A percentile compares a stretch with the other conserved stretches of the same genome.
Evolutionary conservation across 257 asterid genomes (phyloP).

Genomic region (Sherardia arvensis): DNA sequence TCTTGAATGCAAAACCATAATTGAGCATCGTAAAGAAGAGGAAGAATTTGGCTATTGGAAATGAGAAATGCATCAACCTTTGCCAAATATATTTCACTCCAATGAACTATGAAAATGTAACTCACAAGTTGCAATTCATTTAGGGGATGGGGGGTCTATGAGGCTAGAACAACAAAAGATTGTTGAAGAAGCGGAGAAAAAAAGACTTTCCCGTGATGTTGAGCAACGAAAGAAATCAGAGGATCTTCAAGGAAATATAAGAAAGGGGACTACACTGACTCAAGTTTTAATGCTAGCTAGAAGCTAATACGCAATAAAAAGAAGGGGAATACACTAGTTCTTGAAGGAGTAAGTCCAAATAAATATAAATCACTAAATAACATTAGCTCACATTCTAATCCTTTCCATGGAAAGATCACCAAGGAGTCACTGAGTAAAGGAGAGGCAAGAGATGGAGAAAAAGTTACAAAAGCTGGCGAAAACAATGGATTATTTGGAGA

Average conservation of each 20-base stretch:
- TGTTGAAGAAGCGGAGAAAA: slow-evolving; percentile 67
- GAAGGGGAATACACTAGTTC: slow-evolving; percentile 64
- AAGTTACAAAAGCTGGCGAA: slow-evolving; percentile 63
- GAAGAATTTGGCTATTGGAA: slow-evolving; percentile 79
- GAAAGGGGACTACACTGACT: slow-evolving; percentile 81
- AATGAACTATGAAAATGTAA: background rate
- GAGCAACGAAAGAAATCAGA: slow-evolving; percentile 68
- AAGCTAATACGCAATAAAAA: slow-evolving; percentile 52
- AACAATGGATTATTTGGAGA: slow-evolving; percentile 81
- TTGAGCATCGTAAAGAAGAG: slow-evolving; percentile 93
- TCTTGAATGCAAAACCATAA: slow-evolving; percentile 76
- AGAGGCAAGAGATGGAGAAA: slow-evolving; percentile 85
- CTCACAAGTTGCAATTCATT: slow-evolving; percentile 9
- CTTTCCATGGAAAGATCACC: slow-evolving; percentile 64
- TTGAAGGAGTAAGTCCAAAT: slow-evolving; percentile 61
- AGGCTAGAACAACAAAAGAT: slow-evolving; percentile 60
- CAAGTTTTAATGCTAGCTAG: slow-evolving; percentile 52
- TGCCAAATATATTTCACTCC: background rate
- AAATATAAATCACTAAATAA: background rate
- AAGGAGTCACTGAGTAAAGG: slow-evolving; percentile 54
- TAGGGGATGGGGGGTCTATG: slow-evolving; percentile 85
- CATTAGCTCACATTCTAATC: slow-evolving; percentile 4
- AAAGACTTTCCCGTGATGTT: slow-evolving; percentile 62
- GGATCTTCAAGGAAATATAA: slow-evolving; percentile 79
- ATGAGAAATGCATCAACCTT: slow-evolving; percentile 35